phyloP scores from a whole-genome alignment of 148 eudicot species.

The Spergularia bocconei region DNA sequence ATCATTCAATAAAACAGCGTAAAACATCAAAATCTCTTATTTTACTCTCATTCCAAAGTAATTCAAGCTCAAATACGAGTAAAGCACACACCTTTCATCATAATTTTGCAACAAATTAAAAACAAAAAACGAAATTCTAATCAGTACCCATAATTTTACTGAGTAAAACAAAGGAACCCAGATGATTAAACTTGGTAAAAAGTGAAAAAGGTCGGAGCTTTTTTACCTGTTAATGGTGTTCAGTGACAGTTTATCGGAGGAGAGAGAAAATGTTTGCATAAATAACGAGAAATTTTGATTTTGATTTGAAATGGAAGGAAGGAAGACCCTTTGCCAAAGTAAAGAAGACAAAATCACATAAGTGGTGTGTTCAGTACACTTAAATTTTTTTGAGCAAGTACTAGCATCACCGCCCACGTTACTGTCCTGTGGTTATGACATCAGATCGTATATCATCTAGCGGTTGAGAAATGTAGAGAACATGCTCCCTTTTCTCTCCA shows the following conservation, averaged over 20 bases:
- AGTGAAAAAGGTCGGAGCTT: neutral
- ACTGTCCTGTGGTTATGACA: neutral
- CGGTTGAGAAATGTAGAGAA: neutral
- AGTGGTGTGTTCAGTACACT: neutral
- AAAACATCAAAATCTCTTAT: neutral
- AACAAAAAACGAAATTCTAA: neutral
- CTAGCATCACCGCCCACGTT: slow-evolving; percentile 22
- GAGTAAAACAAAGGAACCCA: slow-evolving; percentile 6
- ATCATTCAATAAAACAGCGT: neutral
- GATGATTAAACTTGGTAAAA: neutral
- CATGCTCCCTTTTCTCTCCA: neutral
- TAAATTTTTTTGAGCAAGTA: neutral
- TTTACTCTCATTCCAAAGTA: neutral
- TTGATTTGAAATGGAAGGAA: slow-evolving; percentile 16
- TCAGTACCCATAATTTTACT: neutral
- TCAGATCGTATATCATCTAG: slow-evolving; percentile 11
- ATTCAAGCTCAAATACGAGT: neutral
- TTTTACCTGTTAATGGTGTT: slow-evolving; percentile 1
- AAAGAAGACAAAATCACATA: slow-evolving; percentile 3
- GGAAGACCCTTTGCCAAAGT: slow-evolving; percentile 14
- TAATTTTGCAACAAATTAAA: neutral
- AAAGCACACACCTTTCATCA: neutral
- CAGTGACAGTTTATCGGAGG: neutral
- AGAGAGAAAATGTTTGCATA: neutral
- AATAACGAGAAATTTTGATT: neutral